Base-by-base conservation (phyloP, 1,139 yeast genomes). In the Chernovozyma aurita region DNA sequence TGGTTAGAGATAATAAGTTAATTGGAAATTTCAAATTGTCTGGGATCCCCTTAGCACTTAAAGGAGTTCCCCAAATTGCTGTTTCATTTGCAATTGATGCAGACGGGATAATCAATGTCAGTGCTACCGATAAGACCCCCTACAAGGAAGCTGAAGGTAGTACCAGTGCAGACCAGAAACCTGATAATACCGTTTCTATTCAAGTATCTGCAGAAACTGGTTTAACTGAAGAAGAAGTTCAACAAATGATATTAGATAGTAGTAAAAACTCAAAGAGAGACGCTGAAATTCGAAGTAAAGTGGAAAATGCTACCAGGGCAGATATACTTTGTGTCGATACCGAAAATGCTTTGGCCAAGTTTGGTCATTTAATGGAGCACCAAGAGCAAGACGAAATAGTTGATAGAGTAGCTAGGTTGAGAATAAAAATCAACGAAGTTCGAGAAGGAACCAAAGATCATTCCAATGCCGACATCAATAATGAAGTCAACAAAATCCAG, bases 81-180 rank as follows among this genome's bases (percentile, higher is more conserved):
- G 92, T 84, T 7, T 65, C 77, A 2, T 84, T 83, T 59, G 86
- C 78, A 52, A 80, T 84, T 39, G 90, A 84, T 59, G 90, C 88
- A 0, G 92, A 84, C 60, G 94, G 95, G 13, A 84, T 84, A 34
- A 80, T 84, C 38, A 80, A 80, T 45, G 92, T 84, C 2, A 69
- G 80, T 40, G 94, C 92, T 0, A 64, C 66, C 20, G 94, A 84
- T 49, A 76, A 73, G 44, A 78, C 81, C 1, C 76, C 80, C 17
- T 65, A 67, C 41, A 65, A 70, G 0, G 55, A 59, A 34, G 58
- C 50, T 35, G 52, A 52, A 41, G n/a, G n/a, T n/a, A n/a, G 55
- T 49, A 15, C n/a, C n/a, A n/a, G n/a, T n/a, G 47, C 42, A 32
- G 62, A 50, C 25, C 49, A 50, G 42, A 55, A 52, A 11, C 49